phyloP scores from a whole-genome alignment of 306 rosid species.

The Lathyrus sativus region DNA sequence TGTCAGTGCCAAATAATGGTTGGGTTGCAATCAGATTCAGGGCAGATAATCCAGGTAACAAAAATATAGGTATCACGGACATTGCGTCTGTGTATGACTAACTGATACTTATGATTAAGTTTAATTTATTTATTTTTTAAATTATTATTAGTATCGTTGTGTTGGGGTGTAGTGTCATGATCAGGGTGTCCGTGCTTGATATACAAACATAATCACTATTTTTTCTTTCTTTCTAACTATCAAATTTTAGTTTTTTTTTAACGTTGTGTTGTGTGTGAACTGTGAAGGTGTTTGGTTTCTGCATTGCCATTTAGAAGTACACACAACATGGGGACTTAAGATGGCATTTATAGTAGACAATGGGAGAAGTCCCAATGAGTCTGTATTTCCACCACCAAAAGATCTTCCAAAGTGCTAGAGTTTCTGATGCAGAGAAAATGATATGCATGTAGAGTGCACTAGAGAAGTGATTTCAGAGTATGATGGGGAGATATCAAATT shows the following conservation, averaged over 20 bases:
- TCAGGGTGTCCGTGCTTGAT: too few species aligned
- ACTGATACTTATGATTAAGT: too few species aligned
- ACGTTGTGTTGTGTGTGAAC: slow-evolving; percentile 5
- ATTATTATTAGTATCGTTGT: too few species aligned
- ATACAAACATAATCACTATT: too few species aligned
- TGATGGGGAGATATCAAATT: slow-evolving; percentile 19
- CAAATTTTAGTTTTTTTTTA: too few species aligned
- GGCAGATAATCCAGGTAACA: slow-evolving; percentile 76
- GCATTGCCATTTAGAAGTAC: slow-evolving; percentile 87
- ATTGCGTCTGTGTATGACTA: too few species aligned
- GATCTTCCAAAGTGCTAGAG: slow-evolving; percentile 69
- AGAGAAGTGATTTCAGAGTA: slow-evolving; percentile 29
- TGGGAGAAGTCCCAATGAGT: slow-evolving; percentile 55
- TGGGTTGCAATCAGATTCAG: slow-evolving; percentile 80
- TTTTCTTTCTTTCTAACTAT: too few species aligned
- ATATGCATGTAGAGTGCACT: slow-evolving; percentile 11
- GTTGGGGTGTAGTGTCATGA: too few species aligned
- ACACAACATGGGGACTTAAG: slow-evolving; percentile 85
- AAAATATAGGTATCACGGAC: not conserved
- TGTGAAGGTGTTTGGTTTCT: slow-evolving; percentile 73
- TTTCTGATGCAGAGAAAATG: slow-evolving; percentile 7
- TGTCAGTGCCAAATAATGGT: slow-evolving; percentile 63
- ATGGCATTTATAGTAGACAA: slow-evolving; percentile 76
- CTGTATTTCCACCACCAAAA: slow-evolving; percentile 56
- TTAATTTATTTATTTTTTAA: too few species aligned